Conservation (phyloP, 108 stramenopile species). For the Nitzschia sp. region DNA sequence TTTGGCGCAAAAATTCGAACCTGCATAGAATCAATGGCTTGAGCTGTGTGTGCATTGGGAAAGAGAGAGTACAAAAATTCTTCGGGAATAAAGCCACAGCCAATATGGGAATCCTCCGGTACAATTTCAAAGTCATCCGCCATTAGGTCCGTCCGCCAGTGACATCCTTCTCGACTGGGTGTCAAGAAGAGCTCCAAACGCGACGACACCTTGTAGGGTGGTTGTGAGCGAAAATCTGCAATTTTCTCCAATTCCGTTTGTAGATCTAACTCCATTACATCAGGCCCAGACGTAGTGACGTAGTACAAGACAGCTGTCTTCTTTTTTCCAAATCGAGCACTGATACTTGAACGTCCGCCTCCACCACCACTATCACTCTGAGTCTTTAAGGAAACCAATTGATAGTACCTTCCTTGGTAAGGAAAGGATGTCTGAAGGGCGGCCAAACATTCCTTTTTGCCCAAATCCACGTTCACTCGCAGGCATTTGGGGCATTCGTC, state of each 20-base stretch:
- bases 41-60: background rate
- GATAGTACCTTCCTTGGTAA: background rate
- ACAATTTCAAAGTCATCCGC: slow-evolving; percentile 3
- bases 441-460: too few species aligned
- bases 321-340: background rate
- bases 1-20: slow-evolving; percentile 8
- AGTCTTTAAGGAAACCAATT: background rate
- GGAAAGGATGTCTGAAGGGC: background rate
- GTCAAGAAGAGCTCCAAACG: slow-evolving; percentile 14
- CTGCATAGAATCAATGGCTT: background rate
- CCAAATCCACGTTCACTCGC: too few species aligned
- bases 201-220: background rate
- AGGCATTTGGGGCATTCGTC: too few species aligned
- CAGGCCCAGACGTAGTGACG: too few species aligned
- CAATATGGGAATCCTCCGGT: slow-evolving; percentile 5
- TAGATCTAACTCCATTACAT: background rate
- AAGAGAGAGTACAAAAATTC: background rate
- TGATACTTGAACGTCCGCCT: background rate
- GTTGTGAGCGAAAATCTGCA: background rate
- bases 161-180: background rate
- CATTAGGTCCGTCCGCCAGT: too few species aligned
- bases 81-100: slow-evolving; percentile 9
- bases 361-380: background rate
- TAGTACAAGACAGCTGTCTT: too few species aligned
- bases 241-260: background rate